A percentile compares a stretch with the other conserved stretches of the same genome.
Evolutionary conservation across 805 yeast species (phyloP).

Genomic region (Schwanniomyces vanrijiae): DNA sequence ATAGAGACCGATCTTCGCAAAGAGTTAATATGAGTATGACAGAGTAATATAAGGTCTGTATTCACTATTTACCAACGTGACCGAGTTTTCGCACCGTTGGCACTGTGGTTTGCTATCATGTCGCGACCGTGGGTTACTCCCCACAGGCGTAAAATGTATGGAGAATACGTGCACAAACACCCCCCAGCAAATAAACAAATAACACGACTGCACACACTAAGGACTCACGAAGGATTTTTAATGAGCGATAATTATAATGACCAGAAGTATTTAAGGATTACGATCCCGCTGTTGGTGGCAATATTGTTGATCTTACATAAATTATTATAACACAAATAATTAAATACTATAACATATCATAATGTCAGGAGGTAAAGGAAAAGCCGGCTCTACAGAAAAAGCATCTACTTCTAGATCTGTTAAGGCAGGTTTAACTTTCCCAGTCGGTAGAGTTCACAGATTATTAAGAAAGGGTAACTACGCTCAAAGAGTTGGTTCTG

Average conservation of each 20-base stretch:
- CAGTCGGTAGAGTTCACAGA: slow-evolving; percentile 99
- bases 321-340: slow-evolving; percentile 1
- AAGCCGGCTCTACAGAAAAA: slow-evolving; percentile 93
- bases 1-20: background rate
- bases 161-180: background rate
- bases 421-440: slow-evolving; percentile 98
- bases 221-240: background rate
- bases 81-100: background rate
- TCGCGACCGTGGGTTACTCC: background rate
- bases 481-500: slow-evolving; percentile 98
- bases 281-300: background rate
- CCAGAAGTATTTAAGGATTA: background rate
- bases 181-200: slow-evolving; percentile 1
- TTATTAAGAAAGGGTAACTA: slow-evolving; percentile 95
- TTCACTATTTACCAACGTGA: background rate
- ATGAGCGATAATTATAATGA: background rate
- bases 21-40: background rate
- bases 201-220: slow-evolving; percentile 1
- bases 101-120: background rate
- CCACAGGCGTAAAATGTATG: background rate
- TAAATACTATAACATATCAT: slow-evolving; percentile 15
- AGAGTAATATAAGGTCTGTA: background rate
- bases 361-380: slow-evolving; percentile 88
- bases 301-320: background rate
- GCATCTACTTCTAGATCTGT: slow-evolving; percentile 98